Base-by-base conservation (phyloP, 495 filamentous ascomycete species). In the Paragyromitra xinjiangensis region DNA sequence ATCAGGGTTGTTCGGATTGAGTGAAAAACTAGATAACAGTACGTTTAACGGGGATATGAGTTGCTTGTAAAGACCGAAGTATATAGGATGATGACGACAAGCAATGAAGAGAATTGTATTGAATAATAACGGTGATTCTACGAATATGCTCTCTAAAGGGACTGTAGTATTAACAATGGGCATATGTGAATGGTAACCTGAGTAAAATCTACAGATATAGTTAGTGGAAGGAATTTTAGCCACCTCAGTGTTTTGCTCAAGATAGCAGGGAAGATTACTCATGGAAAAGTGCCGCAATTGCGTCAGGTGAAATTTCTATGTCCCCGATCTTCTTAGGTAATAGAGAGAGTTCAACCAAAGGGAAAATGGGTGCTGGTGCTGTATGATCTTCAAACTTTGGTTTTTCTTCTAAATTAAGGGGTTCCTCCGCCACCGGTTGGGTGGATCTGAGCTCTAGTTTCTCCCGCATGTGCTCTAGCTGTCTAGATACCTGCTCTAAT, bases 121-220 rank as follows among this genome's bases (percentile, higher is more conserved):
- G 40, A 77, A 77, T 29, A 77, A 29, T 58, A 77, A 72, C 4
- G 73, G 68, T n/a, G 73, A 77, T 58, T 77, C 68, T 26, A 37
- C 61, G 14, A 73, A 73, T 7, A 77, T 50, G 1, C 6, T 77
- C 19, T 77, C 73, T 14, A 71, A 19, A 4, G 50, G 39, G 39
- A 59, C 48, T 39, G 48, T 50, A n/a, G 61, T 39, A 34, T 56
- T 59, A n/a, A 77, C 61, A 44, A 77, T 77, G 29, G 73, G 73
- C n/a, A 77, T 4, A 64, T 77, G 73, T 39, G 50, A 50, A 14
- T 77, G 73, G 14, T 77, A 77, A 11, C 72, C 8, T n/a, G 50
- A 64, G 39, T 77, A 7, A 44, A 73, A 77, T 50, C 73, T 77
- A 61, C 34, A 61, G 51, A 2, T 6, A 8, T 55, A 11, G 53